Evolutionary conservation across 2,329 filamentous ascomycete genomes (phyloP).

Genomic region (Penicillium sp.): DNA sequence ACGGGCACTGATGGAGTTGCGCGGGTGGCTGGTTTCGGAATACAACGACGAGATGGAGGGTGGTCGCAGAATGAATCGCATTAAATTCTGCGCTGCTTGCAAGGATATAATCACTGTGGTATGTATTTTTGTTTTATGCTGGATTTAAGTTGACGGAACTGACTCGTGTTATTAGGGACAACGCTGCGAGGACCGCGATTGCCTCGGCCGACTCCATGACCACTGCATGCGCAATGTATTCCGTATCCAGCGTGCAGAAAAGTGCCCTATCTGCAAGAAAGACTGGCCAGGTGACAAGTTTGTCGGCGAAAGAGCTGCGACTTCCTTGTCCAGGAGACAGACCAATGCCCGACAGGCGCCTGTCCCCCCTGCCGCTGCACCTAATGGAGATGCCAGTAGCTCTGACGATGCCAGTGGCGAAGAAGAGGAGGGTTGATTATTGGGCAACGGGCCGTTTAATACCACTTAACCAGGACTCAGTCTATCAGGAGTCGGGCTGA

Average conservation of each 20-base stretch:
- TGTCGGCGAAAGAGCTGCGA: slow-evolving; percentile 54
- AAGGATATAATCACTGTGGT: slow-evolving; percentile 81
- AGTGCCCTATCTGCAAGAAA: slow-evolving; percentile 61
- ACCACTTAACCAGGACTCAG: neutral
- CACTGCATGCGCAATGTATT: slow-evolving; percentile 74
- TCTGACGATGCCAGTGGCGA: slow-evolving; percentile 2
- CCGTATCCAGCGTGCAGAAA: slow-evolving; percentile 60
- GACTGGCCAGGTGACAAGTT: slow-evolving; percentile 53
- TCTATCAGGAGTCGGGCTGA: too few relatives aligned
- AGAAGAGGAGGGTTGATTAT: neutral
- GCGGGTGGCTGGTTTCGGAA: slow-evolving; percentile 78
- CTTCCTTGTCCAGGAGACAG: slow-evolving; percentile 4
- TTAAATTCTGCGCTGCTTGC: slow-evolving; percentile 87
- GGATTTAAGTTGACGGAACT: neutral
- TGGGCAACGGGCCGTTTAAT: neutral
- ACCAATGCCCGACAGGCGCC: neutral
- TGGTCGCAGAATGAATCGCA: slow-evolving; percentile 58
- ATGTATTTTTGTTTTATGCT: slow-evolving; percentile 21
- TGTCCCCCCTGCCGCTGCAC: neutral
- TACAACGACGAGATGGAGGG: slow-evolving; percentile 75
- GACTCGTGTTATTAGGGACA: slow-evolving; percentile 56
- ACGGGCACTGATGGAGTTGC: slow-evolving; percentile 79
- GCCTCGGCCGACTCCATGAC: slow-evolving; percentile 71
- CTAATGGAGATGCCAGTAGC: neutral
- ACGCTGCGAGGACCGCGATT: slow-evolving; percentile 69